Evolutionary conservation across 192 early-diverging fungal species (phyloP), one percentile per base, ranked within the genome.

Genomic region (Coemansia erecta): DNA sequence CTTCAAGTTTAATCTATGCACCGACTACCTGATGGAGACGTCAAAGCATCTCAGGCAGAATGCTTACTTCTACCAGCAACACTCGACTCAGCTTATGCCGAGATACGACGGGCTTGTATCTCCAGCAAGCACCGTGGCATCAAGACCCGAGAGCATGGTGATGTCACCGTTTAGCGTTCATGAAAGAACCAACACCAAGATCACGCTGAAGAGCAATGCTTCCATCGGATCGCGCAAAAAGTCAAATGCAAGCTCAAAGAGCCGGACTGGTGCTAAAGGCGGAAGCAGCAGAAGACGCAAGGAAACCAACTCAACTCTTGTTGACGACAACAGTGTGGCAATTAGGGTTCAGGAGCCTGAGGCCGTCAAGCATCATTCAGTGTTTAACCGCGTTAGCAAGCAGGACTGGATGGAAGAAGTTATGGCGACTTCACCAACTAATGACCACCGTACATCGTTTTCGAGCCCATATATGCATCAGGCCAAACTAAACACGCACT

Each of bases 371-470:
- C 51, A 63, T 31, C 47, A 54, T 8, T 64, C 69, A n/a, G 69
- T 71, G 12, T 71, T 64, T 59, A 56, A 58, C 24, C 58, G 73
- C 2, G 63, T 70, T 10, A 76, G 73, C 46, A 53, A 56, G 14
- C 60, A 65, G 55, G 55, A 64, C 45, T 76, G 73, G 73, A 76
- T 76, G 73, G 73, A 76, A 24, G 73, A 69, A 15, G 57, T 76
- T 17, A 69, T 76, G 73, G 72, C 72, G 7, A 46, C 58, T n/a
- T 76, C 73, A 0, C 73, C 73, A 0, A 76, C 73, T 9, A 63
- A 76, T 28, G 47, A 44, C 21, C 60, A 65, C 52, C 61, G 73
- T 12, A 61, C 63, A 13, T 76, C 73, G 12, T 52, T 76, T 2
- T 76, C 73, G 24, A 48, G 40, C 39, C 22, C 21, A 33, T 28